Base-by-base conservation (phyloP, 768 basidiomycete species). In the Lactifluus subvellereus region DNA sequence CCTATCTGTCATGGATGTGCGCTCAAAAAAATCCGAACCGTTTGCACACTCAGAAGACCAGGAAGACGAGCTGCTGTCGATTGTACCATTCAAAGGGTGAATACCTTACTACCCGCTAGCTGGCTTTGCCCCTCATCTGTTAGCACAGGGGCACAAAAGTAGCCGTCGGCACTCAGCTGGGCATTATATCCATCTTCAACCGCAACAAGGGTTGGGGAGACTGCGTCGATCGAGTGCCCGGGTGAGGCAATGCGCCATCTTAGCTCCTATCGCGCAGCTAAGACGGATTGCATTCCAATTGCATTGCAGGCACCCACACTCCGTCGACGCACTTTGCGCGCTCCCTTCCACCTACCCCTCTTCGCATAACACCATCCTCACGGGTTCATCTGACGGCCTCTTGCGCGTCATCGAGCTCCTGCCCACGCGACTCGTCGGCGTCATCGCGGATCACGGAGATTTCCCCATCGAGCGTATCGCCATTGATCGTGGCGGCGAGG, bases 1-100 rank as follows among this genome's bases (percentile, higher is more conserved):
- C 14, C 77, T 98, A 53, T 95, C 93, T 20, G 94, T 96, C 48
- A 85, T 95, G 71, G 95, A 98, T 68, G 83, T 95, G 30, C 84
- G 94, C 61, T 86, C 90, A 18, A 93, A 87, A 67, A 91, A 90
- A 69, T 65, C 79, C 13, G 83, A 87, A 54, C 91, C 91, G 1
- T 75, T 90, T 62, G 87, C 88, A 1, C 89, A 94, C 58, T 96
- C 93, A 16, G 94, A 96, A 71, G 91, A 96, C 76, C 95, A 98
- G 72, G 95, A 97, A 70, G 95, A 98, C 71, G 95, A 98, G 70
- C 76, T 97, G 49, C 79, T 98, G 9, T 92, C 91, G 6, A 84
- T 94, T 49, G 85, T 88, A 37, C 73, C 91, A 16, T 94, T 98
- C 72, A 91, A 89, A 78, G 83, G 86, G 87, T 89, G 70, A 35